Evolutionary conservation across 208 protist species (phyloP), one percentile per base, ranked within the genome.

Genomic region (Blastocrithidia nonstop): DNA sequence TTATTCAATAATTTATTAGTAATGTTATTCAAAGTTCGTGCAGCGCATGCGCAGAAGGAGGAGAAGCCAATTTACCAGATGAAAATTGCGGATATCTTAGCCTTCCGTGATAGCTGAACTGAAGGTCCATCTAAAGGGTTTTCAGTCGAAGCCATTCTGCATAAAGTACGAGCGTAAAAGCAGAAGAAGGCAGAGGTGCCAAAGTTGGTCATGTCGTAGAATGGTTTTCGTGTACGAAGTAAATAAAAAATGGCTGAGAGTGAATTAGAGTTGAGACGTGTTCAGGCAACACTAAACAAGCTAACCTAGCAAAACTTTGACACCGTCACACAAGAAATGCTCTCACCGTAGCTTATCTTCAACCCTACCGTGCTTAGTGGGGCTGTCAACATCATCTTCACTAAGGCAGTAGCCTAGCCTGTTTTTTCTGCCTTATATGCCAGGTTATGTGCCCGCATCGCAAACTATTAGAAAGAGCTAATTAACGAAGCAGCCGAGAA

Each of bases 211-310:
- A 84, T 67, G 58, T 74, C 72, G 9, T 72, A 84, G 22, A 88
- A 93, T 25, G 84, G 76, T 25, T 93, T 89, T 50, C 73, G 75
- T 19, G 63, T 88, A 1, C 66, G 70, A 16, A 62, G 77, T 38
- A 75, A 75, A 46, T 60, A 57, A 9, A 50, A 78, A 11, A 79
- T 93, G 63, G 69, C 81, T 37, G 55, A 64, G 25, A 64, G 66
- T 11, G 84, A 88, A 57, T 50, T 59, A 8, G 68, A 71, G 40
- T 57, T 93, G 21, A 72, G 84, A 6, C 60, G 53, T 6, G 65
- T 93, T 33, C 84, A 93, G 58, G 60, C 65, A 29, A 60, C 71
- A 11, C 61, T 93, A 41, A 93, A 93, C 60, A 93, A 93, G 52
- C 65, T 93, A 31, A 89, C 84, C 0, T 63, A 85, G 37, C 57